Conservation (phyloP, 2,329 filamentous ascomycete genomes). For the Aspergillus felis region DNA sequence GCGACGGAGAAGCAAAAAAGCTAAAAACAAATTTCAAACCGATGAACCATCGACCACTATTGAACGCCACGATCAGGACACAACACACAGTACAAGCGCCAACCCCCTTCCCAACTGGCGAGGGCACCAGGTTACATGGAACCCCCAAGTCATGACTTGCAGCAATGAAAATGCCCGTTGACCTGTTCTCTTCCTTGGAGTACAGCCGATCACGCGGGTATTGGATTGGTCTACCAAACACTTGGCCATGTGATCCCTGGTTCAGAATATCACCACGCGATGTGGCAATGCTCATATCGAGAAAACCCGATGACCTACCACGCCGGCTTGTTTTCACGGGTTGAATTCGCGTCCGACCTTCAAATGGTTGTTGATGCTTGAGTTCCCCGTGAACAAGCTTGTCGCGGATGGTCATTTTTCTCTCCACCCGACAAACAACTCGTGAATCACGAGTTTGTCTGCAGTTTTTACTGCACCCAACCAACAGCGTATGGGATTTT, state of each 20-base stretch:
- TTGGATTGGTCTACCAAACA: constrained; percentile 38
- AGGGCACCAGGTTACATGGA: constrained; percentile 29
- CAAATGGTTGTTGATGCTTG: constrained; percentile 28
- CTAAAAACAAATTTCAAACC: constrained; percentile 5
- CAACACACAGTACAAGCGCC: constrained; percentile 10
- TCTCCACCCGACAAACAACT: not conserved
- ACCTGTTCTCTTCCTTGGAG: not conserved
- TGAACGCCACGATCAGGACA: constrained; percentile 6
- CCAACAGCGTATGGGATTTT: not conserved
- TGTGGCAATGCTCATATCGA: not conserved
- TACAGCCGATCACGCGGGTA: constrained; percentile 7
- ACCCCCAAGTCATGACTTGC: constrained; percentile 36
- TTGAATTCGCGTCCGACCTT: constrained; percentile 35
- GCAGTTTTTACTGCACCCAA: not conserved
- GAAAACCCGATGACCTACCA: not conserved
- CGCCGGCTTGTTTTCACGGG: constrained; percentile 16
- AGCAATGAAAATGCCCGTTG: constrained; percentile 38
- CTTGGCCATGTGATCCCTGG: constrained; percentile 32
- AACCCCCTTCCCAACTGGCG: constrained; percentile 6
- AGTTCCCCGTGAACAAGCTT: constrained; percentile 27
- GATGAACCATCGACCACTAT: constrained; percentile 3
- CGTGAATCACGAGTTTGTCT: constrained; percentile 13
- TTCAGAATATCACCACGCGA: constrained; percentile 15
- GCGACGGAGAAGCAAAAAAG: constrained; percentile 10
- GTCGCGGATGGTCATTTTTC: not conserved